Conservation (phyloP, 331 rosid species). For the Quercus phellos region DNA sequence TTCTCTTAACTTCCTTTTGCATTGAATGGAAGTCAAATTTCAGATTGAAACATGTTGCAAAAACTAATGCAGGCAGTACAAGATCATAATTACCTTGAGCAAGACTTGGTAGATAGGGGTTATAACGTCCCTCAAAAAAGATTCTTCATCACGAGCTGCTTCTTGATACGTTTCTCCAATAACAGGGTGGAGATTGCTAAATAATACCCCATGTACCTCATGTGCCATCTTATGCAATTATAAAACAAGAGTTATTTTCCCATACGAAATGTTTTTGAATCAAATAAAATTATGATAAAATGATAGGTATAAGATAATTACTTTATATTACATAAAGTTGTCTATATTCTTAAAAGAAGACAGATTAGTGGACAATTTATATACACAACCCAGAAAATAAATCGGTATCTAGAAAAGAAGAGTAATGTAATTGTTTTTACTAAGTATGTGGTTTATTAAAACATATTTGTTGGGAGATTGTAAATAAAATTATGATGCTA, state of each 20-base stretch:
- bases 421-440: neutral
- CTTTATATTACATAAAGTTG: neutral
- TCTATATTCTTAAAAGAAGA: neutral
- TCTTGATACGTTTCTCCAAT: slow-evolving; percentile 46
- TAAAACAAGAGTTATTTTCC: slow-evolving; percentile 14
- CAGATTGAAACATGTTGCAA: slow-evolving; percentile 26
- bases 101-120: slow-evolving; percentile 67
- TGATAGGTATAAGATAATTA: neutral
- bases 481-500: neutral
- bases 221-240: slow-evolving; percentile 62
- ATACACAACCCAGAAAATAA: neutral
- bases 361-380: neutral
- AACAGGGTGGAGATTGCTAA: slow-evolving; percentile 41
- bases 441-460: neutral
- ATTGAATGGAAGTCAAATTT: slow-evolving; percentile 29
- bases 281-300: neutral
- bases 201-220: slow-evolving; percentile 48
- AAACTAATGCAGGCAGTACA: slow-evolving; percentile 15
- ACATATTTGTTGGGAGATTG: neutral
- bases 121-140: slow-evolving; percentile 60
- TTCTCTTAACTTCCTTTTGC: slow-evolving; percentile 85
- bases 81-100: slow-evolving; percentile 46
- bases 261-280: neutral
- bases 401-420: neutral
- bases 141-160: slow-evolving; percentile 54